Conservation (phyloP, 169 alveolate genomes). For the Plasmodium reichenowi region DNA sequence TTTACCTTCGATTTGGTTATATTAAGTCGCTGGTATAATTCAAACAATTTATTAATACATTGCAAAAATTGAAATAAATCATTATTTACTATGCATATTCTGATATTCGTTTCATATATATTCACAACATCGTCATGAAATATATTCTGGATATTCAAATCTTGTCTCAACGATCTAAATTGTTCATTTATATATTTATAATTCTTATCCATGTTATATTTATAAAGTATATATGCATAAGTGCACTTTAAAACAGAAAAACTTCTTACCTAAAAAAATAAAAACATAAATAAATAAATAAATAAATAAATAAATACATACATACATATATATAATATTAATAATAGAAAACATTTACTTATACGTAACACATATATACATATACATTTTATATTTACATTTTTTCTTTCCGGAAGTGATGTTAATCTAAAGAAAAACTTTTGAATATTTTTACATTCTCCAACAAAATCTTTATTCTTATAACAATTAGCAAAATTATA, state of each 20-base stretch:
- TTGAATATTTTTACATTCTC: conserved; percentile 85
- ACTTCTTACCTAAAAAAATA: conserved; percentile 30
- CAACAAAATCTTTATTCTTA: conserved; percentile 80
- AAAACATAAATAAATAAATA: neutral
- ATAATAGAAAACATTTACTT: neutral
- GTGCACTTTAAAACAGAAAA: conserved; percentile 70
- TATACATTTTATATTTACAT: conserved; percentile 30
- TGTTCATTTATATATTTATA: conserved; percentile 92
- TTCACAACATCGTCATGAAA: conserved; percentile 90
- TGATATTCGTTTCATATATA: conserved; percentile 94
- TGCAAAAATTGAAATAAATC: conserved; percentile 95
- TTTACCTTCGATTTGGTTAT: conserved; percentile 76
- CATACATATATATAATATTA: neutral
- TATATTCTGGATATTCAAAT: conserved; percentile 93
- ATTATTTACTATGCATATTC: conserved; percentile 92
- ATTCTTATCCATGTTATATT: conserved; percentile 80
- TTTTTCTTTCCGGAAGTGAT: conserved; percentile 88
- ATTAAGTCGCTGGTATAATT: conserved; percentile 84
- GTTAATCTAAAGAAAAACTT: conserved; percentile 88
- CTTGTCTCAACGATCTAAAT: conserved; percentile 94
- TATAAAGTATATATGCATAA: conserved; percentile 80
- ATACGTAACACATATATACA: neutral
- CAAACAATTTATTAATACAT: conserved; percentile 93
- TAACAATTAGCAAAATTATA: conserved; percentile 47
- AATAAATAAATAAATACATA: neutral